Evolutionary conservation across 1,139 yeast genomes (phyloP).

Genomic region (Yamadazyma diospyri): DNA sequence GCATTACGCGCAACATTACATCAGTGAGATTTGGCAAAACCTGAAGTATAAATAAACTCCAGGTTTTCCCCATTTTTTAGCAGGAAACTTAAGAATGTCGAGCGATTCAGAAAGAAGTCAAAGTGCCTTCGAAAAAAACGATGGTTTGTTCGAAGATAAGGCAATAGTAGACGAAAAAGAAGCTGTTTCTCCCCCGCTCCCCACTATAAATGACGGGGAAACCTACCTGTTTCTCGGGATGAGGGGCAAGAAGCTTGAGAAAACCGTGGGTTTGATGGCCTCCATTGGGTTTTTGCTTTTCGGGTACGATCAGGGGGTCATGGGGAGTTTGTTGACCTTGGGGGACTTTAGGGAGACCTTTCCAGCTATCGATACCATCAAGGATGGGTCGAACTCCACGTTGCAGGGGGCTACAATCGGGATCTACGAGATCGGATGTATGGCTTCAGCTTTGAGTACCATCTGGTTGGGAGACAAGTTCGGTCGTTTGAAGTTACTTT

Average conservation of each 20-base stretch:
- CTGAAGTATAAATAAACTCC: not conserved
- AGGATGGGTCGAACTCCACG: conserved; percentile 21
- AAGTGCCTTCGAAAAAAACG: not conserved
- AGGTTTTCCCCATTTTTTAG: not conserved
- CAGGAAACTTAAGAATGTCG: conserved; percentile 7
- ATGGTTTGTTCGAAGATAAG: conserved; percentile 7
- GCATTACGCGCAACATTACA: conserved; percentile 3
- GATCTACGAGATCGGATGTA: conserved; percentile 37
- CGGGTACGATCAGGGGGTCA: conserved; percentile 49
- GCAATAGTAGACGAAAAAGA: conserved; percentile 4
- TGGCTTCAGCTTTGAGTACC: conserved; percentile 31
- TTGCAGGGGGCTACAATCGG: conserved; percentile 35
- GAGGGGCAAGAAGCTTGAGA: conserved; percentile 23
- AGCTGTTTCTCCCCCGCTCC: conserved; percentile 7
- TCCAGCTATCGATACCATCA: conserved; percentile 29
- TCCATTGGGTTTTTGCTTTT: conserved; percentile 25
- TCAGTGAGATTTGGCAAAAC: not conserved
- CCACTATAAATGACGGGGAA: conserved; percentile 12
- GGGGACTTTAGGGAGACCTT: conserved; percentile 35
- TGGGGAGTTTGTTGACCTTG: conserved; percentile 44
- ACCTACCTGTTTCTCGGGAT: conserved; percentile 22
- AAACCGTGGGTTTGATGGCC: conserved; percentile 26
- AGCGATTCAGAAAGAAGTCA: conserved; percentile 8
- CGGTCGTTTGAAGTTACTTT: conserved; percentile 32
- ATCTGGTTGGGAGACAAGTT: conserved; percentile 32